These are phyloP conservation scores for Solanum tarijense DNA, from an alignment of 257 asterid genomes.

Conservation along the genomic window DNA sequence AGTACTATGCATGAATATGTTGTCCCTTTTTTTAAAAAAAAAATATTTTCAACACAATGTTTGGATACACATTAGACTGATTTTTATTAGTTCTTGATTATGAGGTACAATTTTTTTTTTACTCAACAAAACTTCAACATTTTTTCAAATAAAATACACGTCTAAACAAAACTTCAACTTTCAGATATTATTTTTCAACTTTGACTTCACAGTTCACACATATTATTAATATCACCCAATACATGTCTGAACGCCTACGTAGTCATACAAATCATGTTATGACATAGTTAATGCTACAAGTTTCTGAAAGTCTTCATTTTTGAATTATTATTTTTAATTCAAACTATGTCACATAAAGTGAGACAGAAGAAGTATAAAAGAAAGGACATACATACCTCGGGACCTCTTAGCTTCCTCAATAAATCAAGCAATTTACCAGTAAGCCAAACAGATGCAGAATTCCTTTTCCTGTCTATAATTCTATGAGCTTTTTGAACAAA, in stretches of 20 bases:
- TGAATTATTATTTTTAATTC: no score
- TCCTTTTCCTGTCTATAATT: slow-evolving; percentile 35
- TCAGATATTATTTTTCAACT: no score
- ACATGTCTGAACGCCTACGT: not conserved
- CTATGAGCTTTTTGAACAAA: slow-evolving; percentile 34
- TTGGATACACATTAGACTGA: not conserved
- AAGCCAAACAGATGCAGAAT: slow-evolving; percentile 38
- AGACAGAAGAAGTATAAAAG: not conserved
- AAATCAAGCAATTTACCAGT: slow-evolving; percentile 38
- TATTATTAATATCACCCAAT: not conserved
- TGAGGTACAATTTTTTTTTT: not conserved
- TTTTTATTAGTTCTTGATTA: not conserved
- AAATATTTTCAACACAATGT: not conserved
- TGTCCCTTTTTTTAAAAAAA: not conserved
- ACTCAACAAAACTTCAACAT: not conserved
- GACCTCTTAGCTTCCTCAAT: slow-evolving; percentile 30
- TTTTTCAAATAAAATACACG: not conserved
- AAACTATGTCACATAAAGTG: not conserved
- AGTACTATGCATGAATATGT: not conserved
- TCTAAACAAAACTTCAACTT: not conserved
- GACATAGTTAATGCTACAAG: not conserved
- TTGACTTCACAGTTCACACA: not conserved
- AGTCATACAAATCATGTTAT: not conserved
- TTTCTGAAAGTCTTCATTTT: not conserved
- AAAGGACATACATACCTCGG: slow-evolving; percentile 36